Conservation (phyloP, 164 flowering plant genomes). For the Houttuynia cordata region DNA sequence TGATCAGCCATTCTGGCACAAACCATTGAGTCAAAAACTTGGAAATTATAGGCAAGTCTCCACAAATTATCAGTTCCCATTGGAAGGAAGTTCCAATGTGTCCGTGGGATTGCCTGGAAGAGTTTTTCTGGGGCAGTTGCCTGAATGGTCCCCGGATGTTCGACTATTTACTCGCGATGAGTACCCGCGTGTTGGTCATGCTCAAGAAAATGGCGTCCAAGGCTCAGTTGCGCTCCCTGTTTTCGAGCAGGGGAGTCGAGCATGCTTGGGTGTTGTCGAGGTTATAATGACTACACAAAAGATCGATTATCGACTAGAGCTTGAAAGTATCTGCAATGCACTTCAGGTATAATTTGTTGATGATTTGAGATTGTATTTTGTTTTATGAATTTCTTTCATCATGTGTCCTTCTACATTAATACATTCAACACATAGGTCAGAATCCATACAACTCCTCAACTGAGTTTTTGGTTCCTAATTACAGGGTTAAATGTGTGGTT, state of each 20-base stretch:
- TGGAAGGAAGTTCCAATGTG: slow-evolving; percentile 40
- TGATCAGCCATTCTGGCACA: slow-evolving; percentile 44
- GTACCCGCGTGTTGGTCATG: slow-evolving; percentile 53
- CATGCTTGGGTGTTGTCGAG: slow-evolving; percentile 85
- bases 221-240: slow-evolving; percentile 85
- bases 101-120: slow-evolving; percentile 65
- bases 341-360: slow-evolving; percentile 44
- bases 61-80: slow-evolving; percentile 44
- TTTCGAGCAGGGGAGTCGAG: slow-evolving; percentile 55
- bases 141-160: slow-evolving; percentile 96
- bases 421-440: too few species aligned
- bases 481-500: neutral
- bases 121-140: slow-evolving; percentile 61
- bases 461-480: neutral
- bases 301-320: slow-evolving; percentile 45
- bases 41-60: slow-evolving; percentile 58
- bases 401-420: too few species aligned
- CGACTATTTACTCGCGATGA: slow-evolving; percentile 57
- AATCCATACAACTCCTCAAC: too few species aligned
- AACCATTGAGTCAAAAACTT: slow-evolving; percentile 32
- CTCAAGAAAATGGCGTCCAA: slow-evolving; percentile 50
- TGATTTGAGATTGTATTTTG: neutral
- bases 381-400: neutral
- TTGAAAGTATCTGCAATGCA: slow-evolving; percentile 77
- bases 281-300: slow-evolving; percentile 55